Conservation (phyloP, 768 basidiomycete genomes). For the Hypholoma sublateritium region DNA sequence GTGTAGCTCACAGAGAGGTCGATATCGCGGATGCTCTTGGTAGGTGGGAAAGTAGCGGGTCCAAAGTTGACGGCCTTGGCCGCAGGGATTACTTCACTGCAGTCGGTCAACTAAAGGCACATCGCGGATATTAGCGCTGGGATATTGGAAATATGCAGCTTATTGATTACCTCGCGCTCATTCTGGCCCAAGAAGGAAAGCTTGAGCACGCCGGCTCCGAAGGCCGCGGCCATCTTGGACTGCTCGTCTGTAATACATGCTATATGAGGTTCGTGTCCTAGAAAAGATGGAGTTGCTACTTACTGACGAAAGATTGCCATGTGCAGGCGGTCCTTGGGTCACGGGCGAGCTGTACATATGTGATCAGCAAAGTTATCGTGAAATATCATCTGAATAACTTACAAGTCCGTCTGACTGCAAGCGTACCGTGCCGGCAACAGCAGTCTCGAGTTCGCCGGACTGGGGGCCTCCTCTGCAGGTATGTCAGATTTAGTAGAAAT, state of each 20-base stretch:
- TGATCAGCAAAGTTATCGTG: background rate
- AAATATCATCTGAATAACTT: slow-evolving; percentile 6
- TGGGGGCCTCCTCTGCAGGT: slow-evolving; percentile 32
- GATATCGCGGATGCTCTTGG: slow-evolving; percentile 23
- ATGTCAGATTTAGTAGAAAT: background rate
- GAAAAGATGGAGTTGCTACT: slow-evolving; percentile 7
- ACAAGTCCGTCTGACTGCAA: slow-evolving; percentile 42
- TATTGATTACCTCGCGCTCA: slow-evolving; percentile 11
- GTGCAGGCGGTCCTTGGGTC: slow-evolving; percentile 45
- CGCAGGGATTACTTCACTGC: slow-evolving; percentile 43
- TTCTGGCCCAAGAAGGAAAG: slow-evolving; percentile 44
- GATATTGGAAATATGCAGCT: too few relatives aligned
- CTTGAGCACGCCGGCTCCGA: slow-evolving; percentile 45
- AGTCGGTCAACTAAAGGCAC: slow-evolving; percentile 32
- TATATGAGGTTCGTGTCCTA: background rate
- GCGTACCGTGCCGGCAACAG: slow-evolving; percentile 42
- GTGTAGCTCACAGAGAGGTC: slow-evolving; percentile 31
- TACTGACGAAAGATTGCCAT: slow-evolving; percentile 46
- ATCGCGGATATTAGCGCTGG: background rate
- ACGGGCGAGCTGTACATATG: slow-evolving; percentile 24
- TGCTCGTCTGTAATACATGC: slow-evolving; percentile 26
- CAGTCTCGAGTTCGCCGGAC: slow-evolving; percentile 37
- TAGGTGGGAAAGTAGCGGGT: slow-evolving; percentile 31
- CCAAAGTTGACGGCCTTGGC: slow-evolving; percentile 24
- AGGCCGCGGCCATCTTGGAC: slow-evolving; percentile 30